These are phyloP conservation scores for Penicillium hordei DNA, from an alignment of 2,329 filamentous ascomycete species.

Conservation along the genomic window DNA sequence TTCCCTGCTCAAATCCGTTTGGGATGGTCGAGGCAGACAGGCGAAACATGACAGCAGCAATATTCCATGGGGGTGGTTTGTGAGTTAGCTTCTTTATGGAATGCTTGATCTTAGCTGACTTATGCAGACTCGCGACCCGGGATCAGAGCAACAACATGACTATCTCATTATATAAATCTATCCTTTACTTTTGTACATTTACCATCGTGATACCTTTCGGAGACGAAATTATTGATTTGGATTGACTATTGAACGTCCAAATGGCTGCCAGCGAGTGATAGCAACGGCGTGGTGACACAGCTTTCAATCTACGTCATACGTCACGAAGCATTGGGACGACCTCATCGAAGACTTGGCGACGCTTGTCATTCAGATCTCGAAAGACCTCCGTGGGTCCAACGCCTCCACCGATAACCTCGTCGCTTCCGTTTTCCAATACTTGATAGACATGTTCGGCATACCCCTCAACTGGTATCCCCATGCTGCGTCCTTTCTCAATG, in stretches of 20 bases:
- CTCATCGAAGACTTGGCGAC: background rate
- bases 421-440: background rate
- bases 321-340: background rate
- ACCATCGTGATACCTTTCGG: background rate
- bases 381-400: background rate
- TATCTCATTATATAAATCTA: constrained; percentile 30
- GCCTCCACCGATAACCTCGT: background rate
- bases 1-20: constrained; percentile 27
- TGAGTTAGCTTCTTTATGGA: constrained; percentile 14
- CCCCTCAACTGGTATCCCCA: background rate
- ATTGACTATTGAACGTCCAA: background rate
- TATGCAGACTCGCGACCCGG: constrained; percentile 25
- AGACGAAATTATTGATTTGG: background rate
- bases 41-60: constrained; percentile 22
- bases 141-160: constrained; percentile 28
- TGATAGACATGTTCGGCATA: background rate
- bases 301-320: background rate
- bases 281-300: too few relatives aligned
- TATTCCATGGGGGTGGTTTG: constrained; percentile 31
- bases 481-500: background rate
- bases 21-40: constrained; percentile 27
- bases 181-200: background rate
- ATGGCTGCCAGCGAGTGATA: background rate
- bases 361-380: background rate
- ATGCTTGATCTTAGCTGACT: background rate